Evolutionary conservation across 2,329 filamentous ascomycete genomes (phyloP), one percentile per base, ranked within the genome.

Genomic region (Neonectria sp.): DNA sequence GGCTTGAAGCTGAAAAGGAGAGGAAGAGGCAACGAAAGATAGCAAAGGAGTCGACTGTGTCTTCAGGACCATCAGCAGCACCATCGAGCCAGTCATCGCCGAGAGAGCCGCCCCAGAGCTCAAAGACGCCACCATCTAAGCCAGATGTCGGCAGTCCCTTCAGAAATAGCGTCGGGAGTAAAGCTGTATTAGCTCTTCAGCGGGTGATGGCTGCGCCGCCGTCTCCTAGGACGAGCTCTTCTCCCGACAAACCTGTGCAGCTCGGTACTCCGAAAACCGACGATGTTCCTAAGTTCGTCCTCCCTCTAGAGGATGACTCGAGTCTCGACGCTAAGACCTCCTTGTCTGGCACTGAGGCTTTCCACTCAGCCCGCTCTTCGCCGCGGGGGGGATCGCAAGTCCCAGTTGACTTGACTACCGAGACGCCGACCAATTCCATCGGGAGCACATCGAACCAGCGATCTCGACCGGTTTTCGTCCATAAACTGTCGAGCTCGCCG

Each of bases 1-100:
- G 79, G 11, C 76, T 82, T 57, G 78, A 83, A 45, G 76, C 78
- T 17, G 80, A 82, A 35, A 82, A 78, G 57, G 80, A 81, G 40
- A 75, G 78, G 65, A 80, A 78, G 67, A 73, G 74, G 25, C 71
- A 73, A 45, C 74, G 72, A 21, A 80, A 77, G 57, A 68, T 67
- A 3, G 78, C 78, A 48, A 76, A 73, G 25, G 77, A 76, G 61
- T 70, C 60, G 33, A 51, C 64, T 27, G 53, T 56, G 12, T 73
- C 71, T 57, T 65, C 69, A 27, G 6, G 55, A 29, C 17, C 45
- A 17, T 59, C 60, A 17, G 71, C 69, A 13, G 57, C 69, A 13
- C 69, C 68, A 24, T 72, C 71, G 2, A 13, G 55, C 48, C 67
- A 53, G 6, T 63, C 68, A 6, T 68, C 65, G 4, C 72, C 71